Base-by-base conservation (phyloP, 768 basidiomycete genomes). In the Lepiota brunneoincarnata region DNA sequence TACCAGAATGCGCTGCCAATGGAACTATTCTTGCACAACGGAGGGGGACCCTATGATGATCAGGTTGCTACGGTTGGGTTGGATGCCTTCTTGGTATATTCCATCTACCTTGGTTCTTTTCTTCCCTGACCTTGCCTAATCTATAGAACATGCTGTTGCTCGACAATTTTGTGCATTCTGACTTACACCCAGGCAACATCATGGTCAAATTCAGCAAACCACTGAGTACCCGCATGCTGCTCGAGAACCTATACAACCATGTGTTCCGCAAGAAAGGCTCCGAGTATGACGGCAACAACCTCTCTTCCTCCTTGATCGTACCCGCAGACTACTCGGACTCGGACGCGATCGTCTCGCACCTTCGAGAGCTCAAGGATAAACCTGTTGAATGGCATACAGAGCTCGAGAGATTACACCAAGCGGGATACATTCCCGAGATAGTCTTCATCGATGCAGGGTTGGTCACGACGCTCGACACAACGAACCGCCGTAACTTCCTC, bases 391-490 rank as follows among this genome's bases (percentile, higher is more conserved):
- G 96, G 96, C 77, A 76, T 15, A 68, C 72, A 1, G 86, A 90
- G 61, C 77, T 99, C 15, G 69, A 79, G 4, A 56, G 65, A 17
- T 77, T 98, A 23, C 72, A 82, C 39, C 62, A 71, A 0, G 72
- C 82, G 26, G 95, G 96, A 1, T 98, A 92, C 67, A 81, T 91
- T 37, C 96, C 97, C 14, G 94, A 98, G 68, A 79, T 99, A 48
- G 87, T 98, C 53, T 94, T 99, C 68, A 91, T 99, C 62, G 97
- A 99, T 67, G 92, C 96, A 0, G 97, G 97, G 1, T 82, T 99
- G 24, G 87, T 96, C 49, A 98, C 95, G 2, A 87, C 87, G 0
- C 84, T 99, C 43, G 83, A 91, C 63, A 78, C 79, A 2, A 74
- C 67, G n/a, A 93, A 98, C 69, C 83, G 96, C 24, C 75, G 78